Conservation (phyloP, 2,329 filamentous ascomycete species). For the Venturia aucupariae region DNA sequence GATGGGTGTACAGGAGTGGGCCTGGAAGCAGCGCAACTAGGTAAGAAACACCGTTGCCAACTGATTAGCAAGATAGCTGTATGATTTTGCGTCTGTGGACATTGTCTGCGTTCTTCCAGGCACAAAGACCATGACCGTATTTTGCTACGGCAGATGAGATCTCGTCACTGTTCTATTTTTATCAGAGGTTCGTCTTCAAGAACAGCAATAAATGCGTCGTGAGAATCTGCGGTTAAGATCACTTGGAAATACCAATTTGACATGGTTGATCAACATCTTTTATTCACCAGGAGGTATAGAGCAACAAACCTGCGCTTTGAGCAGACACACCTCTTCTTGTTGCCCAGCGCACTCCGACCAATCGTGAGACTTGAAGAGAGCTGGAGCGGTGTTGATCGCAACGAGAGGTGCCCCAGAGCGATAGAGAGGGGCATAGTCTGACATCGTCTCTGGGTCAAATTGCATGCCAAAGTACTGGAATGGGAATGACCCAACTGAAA, state of each 20-base stretch:
- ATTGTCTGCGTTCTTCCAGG: no score
- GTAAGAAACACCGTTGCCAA: no score
- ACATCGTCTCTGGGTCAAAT: not conserved
- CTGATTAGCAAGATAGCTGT: no score
- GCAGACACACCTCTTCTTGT: not conserved
- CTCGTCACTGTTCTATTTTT: no score
- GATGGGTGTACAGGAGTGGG: no score
- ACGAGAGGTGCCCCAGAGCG: not conserved
- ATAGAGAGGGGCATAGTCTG: not conserved
- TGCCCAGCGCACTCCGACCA: not conserved
- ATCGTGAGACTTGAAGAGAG: not conserved
- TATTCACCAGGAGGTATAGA: not conserved
- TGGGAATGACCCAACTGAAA: not conserved
- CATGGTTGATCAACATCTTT: not conserved
- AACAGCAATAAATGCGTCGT: not conserved
- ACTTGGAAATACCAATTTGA: not conserved
- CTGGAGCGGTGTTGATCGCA: not conserved
- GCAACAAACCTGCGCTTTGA: not conserved
- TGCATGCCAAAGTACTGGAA: conserved; percentile 3
- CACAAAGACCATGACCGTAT: no score
- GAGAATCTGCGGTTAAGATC: not conserved
- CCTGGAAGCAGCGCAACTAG: no score
- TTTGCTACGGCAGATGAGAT: no score
- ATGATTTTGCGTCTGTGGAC: no score
- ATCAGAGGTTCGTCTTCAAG: no score